Base-by-base conservation (phyloP, 805 yeast genomes). In the Yueomyces sp. region DNA sequence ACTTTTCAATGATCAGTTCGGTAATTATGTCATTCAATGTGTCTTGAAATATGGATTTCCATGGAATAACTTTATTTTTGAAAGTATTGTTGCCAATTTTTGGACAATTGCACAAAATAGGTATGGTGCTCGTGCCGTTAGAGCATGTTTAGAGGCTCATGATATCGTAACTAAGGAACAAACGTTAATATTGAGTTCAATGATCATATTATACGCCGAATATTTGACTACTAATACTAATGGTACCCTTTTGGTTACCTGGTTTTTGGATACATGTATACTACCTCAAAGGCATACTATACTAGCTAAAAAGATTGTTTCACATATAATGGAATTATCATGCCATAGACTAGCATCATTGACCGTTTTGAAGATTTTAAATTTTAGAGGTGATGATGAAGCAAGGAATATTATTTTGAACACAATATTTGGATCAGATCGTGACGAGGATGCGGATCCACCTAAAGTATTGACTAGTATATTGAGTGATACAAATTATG, bases 21-120 rank as follows among this genome's bases (percentile, higher is more conserved):
- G 97, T 47, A 92, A 92, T 62, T 92, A 92, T 60, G 96, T 88
- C 19, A 76, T 92, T 44, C 98, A 92, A 64, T 85, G 96, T 44
- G 92, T 95, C 54, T 72, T 88, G 51, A 85, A 85, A 57, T 90
- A 88, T 66, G 92, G 90, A 0, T 65, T 82, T 5, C 95, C 95
- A 0, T 87, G 80, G 73, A 85, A 84, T 57, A 86, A 85, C 56
- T 90, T 90, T 56, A 83, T 92, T 38, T 82, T 85, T 60, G 95
- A 88, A 62, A 74, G 85, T 11, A 77, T 88, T 49, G 64, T 86
- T 47, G 75, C 84, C 39, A 76, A 81, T 50, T 86, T 92, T 54
- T 67, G 85, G 71, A 79, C 77, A 42, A 81, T 92, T 50, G 80
- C 92, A 39, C 84, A 77, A 52, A 94, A 90, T 47, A 72, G 97